Base-by-base conservation (phyloP, 768 basidiomycete species). In the Mycena metata region DNA sequence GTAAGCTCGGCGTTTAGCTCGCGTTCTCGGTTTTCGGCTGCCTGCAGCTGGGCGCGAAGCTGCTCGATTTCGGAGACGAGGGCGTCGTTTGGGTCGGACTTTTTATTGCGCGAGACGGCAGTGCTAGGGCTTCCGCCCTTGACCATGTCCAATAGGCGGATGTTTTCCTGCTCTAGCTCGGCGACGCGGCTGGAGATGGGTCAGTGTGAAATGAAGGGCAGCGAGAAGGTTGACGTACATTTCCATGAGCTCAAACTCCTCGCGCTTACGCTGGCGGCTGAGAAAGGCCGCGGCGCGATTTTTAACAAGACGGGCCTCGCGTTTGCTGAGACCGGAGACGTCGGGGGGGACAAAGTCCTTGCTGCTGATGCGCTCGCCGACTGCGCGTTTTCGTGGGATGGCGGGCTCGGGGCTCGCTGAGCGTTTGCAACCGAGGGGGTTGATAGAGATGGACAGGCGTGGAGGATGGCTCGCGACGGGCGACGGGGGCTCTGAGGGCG, bases 241-340 rank as follows among this genome's bases (percentile, higher is more conserved):
- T 84, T 96, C 95, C 93, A 96, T 95, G 75, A 77, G 83, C 81
- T 96, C 95, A 75, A 95, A 96, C 82, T 96, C 94, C 81, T 96
- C 95, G 63, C 95, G 89, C 80, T 96, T 96, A 74, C 95, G 86
- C 79, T 96, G 95, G 77, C 95, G 86, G 80, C 90, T 92, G 76
- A 96, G 90, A 83, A 96, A 96, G 66, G 95, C 95, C 13, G 95
- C 95, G 15, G 95, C 95, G 64, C 95, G 88, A 82, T 96, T 96
- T 85, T 96, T 96, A 64, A 96, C 92, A 11, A 96, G 86, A 59
- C 95, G 90, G 67, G 95, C 95, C 81, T 96, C 95, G 57, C 95
- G 93, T 80, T 96, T 96, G 84, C 86, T 90, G 66, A 96, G 86
- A 56, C 95, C 95, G 66, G 89, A 88, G 66, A 96, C 94, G 77